Evolutionary conservation across 2,329 filamentous ascomycete genomes (phyloP).

Genomic region (Venturia oleaginea): DNA sequence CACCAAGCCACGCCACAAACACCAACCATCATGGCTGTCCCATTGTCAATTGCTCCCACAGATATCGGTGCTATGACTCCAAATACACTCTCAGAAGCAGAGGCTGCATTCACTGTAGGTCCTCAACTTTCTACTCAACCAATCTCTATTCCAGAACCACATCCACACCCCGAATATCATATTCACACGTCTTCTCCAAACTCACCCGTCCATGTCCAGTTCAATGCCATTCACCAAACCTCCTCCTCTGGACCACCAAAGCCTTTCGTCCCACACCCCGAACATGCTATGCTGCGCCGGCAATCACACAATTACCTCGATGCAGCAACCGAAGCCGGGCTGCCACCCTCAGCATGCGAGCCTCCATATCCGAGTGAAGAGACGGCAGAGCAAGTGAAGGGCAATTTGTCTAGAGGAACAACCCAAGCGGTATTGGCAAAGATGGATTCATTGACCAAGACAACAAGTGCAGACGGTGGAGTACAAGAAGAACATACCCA

Average conservation of each 20-base stretch:
- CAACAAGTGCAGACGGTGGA: neutral
- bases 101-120: constrained; percentile 11
- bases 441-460: constrained; percentile 3
- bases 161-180: neutral
- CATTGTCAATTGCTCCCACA: constrained; percentile 7
- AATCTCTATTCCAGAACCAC: neutral
- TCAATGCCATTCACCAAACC: constrained; percentile 12
- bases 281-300: neutral
- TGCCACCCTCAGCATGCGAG: neutral
- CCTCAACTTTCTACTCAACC: neutral
- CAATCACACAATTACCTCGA: constrained; percentile 2
- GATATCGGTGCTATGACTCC: constrained; percentile 11
- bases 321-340: neutral
- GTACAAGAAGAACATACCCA: neutral
- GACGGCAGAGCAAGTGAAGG: constrained; percentile 3
- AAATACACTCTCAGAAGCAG: constrained; percentile 13
- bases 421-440: constrained; percentile 9
- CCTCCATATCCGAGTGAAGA: constrained; percentile 11
- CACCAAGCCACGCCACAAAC: neutral
- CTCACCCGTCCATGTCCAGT: neutral
- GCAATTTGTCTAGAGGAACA: constrained; percentile 10
- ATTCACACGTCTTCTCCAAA: neutral
- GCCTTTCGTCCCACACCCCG: constrained; percentile 3
- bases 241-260: neutral
- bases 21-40: neutral